A percentile compares a stretch with the other conserved stretches of the same genome.
Evolutionary conservation across 805 yeast genomes (phyloP).

Genomic region (Candida arabinofermentans): DNA sequence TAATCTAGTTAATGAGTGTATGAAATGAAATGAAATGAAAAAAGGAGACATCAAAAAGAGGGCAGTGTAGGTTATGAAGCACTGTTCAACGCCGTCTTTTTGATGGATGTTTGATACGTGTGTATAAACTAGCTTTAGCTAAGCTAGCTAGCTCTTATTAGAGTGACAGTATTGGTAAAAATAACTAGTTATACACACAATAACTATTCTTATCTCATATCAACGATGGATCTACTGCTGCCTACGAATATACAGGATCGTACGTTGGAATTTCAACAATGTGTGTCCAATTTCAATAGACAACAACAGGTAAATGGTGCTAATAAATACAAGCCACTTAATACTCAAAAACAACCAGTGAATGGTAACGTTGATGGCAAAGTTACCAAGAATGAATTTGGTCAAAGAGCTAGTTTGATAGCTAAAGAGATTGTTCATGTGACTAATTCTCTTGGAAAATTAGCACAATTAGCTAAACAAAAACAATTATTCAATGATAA

Average conservation of each 20-base stretch:
- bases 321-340: background rate
- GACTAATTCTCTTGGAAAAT: slow-evolving; percentile 71
- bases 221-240: slow-evolving; percentile 22
- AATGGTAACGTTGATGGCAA: background rate
- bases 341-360: background rate
- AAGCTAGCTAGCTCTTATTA: too few relatives aligned
- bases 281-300: slow-evolving; percentile 73
- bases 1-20: too few relatives aligned
- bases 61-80: background rate
- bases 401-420: slow-evolving; percentile 67
- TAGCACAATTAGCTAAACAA: slow-evolving; percentile 79
- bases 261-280: slow-evolving; percentile 88
- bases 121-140: too few relatives aligned
- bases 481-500: slow-evolving; percentile 91
- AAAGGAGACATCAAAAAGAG: too few relatives aligned
- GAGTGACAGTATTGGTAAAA: too few relatives aligned
- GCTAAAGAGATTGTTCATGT: slow-evolving; percentile 88
- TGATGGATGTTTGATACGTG: background rate
- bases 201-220: background rate
- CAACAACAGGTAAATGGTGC: slow-evolving; percentile 28
- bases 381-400: slow-evolving; percentile 55
- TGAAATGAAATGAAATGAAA: background rate
- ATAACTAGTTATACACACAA: too few relatives aligned
- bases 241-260: slow-evolving; percentile 62
- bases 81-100: background rate